Base-by-base conservation (phyloP, 331 rosid species). In the Rhamnella rubrinervis region DNA sequence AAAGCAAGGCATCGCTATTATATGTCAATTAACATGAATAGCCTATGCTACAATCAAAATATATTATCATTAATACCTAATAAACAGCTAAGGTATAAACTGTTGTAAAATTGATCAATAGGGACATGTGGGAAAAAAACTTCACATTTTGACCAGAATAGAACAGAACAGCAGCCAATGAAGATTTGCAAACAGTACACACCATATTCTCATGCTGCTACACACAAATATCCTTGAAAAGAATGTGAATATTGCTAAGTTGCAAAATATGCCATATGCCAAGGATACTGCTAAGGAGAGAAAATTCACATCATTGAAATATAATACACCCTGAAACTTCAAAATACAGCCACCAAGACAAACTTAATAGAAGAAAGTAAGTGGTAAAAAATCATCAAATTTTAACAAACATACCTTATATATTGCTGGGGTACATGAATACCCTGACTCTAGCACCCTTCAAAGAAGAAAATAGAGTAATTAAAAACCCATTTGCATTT, bases 381-480 rank as follows among this genome's bases (percentile, higher is more conserved):
- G 37, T 3, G 26, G n/a, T 23, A 44, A 10, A 4, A 23, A 21
- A 65, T 21, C 7, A 55, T 57, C 0, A 62, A 10, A 49, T 28
- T 40, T 14, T 1, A 16, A 0, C 17, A 18, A 40, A 1, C 13
- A 25, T 66, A 85, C 97, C 91, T 88, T 70, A 91, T 25, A 93
- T 91, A 65, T 93, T 88, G 79, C 98, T 91, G 44, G 97, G 98
- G 55, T 93, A 93, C 96, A 93, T 88, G 77, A 93, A 91, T 4
- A 93, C 97, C 66, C 97, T 90, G 26, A 93, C 92, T 10, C 88
- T 77, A 10, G 88, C 90, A 53, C 98, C 98, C 97, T 93, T 81
- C 73, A 83, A 63, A 9, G 6, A 6, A 61, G 46, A 7, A 68
- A 51, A 37, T 26, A 71, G 65, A 21, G 20, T 35, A 65, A 65